Conservation (phyloP, 495 filamentous ascomycete genomes). For the Penicillium dipodomyicola region DNA sequence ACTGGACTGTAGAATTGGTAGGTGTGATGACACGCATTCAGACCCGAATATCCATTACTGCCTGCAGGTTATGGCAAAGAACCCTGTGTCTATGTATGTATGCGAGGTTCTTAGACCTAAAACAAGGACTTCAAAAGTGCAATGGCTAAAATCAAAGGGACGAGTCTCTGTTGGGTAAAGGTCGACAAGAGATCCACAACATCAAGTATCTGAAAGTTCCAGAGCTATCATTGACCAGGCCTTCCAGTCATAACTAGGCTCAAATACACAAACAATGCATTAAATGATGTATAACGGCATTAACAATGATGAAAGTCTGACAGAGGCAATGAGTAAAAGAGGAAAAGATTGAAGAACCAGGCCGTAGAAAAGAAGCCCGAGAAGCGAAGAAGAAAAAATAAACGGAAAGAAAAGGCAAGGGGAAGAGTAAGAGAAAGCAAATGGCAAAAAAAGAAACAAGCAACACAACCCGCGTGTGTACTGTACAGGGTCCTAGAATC, state of each 20-base stretch:
- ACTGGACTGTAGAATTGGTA: too few species aligned
- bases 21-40: too few species aligned
- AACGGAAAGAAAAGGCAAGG: conserved; percentile 12
- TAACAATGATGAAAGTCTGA: conserved; percentile 18
- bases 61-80: background rate
- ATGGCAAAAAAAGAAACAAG: conserved; percentile 15
- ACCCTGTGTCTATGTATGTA: background rate
- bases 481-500: conserved; percentile 24
- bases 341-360: conserved; percentile 18
- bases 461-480: conserved; percentile 27
- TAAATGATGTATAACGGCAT: conserved; percentile 30
- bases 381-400: conserved; percentile 12
- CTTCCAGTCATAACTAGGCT: background rate
- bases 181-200: background rate
- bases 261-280: conserved; percentile 28
- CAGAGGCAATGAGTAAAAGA: conserved; percentile 13
- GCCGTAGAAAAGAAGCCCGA: conserved; percentile 1
- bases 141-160: background rate
- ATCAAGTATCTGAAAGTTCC: background rate
- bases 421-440: conserved; percentile 6
- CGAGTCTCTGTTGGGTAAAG: background rate
- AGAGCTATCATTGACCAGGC: background rate
- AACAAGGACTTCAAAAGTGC: background rate
- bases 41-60: too few species aligned
- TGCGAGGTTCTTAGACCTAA: background rate